Evolutionary conservation across 306 rosid species (phyloP), one percentile per base, ranked within the genome.

Genomic region (Vicia villosa): DNA sequence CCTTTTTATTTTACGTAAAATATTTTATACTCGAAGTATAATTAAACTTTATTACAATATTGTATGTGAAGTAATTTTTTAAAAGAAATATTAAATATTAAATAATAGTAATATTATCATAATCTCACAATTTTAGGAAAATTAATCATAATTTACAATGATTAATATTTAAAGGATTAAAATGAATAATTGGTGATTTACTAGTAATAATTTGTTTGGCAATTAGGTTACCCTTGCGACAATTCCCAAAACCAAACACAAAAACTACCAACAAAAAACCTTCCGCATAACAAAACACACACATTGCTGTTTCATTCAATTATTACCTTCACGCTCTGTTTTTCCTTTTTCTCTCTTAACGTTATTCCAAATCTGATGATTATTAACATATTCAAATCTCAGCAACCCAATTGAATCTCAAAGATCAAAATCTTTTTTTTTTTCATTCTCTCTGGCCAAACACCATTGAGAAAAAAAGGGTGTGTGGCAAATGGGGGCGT

Each of bases 401-500:
- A 50, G 54, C 26, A 59, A 59, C 68, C 68, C 79, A 30, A 58
- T 60, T 73, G 61, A 45, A 69, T 77, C 51, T 52, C 1, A 10
- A 14, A 64, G 14, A 75, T 60, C 28, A 43, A 47, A 58, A 38
- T 36, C 1, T 20, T 16, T 36, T 72, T 56, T 75, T 37, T 60
- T 14, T 60, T 72, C 63, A 7, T 50, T 76, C 81, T 54, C 55
- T 70, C 60, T 51, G 62, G 15, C 75, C 67, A 63, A 52, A 77
- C 74, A 67, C 55, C 68, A 15, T 40, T 15, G 55, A 54, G 50
- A 66, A 72, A 63, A 66, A 12, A 0, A 26, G 50, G 11, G 68
- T 76, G 77, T 14, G 68, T 43, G 77, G 73, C 74, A 62, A 55
- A 87, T 88, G 95, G 95, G 90, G 80, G 84, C 89, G 5, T 88